phyloP scores from a whole-genome alignment of 768 basidiomycete genomes.

The Tylopilus subfusipes region DNA sequence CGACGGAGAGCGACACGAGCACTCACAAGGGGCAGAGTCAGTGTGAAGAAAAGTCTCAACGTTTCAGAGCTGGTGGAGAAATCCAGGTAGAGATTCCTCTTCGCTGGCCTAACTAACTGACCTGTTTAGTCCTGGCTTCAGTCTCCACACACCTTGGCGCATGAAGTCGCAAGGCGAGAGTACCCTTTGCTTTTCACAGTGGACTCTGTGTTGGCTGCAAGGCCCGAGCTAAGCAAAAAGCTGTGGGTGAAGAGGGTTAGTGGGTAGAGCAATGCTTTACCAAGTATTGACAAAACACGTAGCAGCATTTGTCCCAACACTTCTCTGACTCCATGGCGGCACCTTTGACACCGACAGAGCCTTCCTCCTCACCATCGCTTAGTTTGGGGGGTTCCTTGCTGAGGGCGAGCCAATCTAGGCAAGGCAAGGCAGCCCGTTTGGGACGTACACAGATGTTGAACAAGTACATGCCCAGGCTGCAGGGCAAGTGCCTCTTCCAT shows the following conservation, averaged over 20 bases:
- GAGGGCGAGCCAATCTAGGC: background rate
- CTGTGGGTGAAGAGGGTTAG: background rate
- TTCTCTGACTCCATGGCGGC: background rate
- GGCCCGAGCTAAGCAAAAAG: background rate
- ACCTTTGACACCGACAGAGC: background rate
- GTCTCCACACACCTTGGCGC: background rate
- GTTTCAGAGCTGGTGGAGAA: background rate
- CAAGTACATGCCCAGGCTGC: background rate
- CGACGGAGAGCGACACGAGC: background rate
- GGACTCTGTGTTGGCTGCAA: no score
- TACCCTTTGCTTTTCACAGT: no score
- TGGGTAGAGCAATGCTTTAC: background rate
- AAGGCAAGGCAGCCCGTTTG: background rate
- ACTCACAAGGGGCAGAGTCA: background rate
- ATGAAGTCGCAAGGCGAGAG: background rate
- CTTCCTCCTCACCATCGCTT: background rate
- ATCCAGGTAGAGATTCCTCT: background rate
- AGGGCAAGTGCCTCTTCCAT: background rate
- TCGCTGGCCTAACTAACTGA: background rate
- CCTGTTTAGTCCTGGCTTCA: background rate
- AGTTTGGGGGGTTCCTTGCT: background rate
- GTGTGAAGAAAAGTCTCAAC: background rate
- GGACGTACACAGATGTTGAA: background rate
- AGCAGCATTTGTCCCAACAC: background rate
- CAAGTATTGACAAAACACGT: background rate